Evolutionary conservation across 192 early-diverging fungal species (phyloP).

Genomic region (Funneliformis geosporum): DNA sequence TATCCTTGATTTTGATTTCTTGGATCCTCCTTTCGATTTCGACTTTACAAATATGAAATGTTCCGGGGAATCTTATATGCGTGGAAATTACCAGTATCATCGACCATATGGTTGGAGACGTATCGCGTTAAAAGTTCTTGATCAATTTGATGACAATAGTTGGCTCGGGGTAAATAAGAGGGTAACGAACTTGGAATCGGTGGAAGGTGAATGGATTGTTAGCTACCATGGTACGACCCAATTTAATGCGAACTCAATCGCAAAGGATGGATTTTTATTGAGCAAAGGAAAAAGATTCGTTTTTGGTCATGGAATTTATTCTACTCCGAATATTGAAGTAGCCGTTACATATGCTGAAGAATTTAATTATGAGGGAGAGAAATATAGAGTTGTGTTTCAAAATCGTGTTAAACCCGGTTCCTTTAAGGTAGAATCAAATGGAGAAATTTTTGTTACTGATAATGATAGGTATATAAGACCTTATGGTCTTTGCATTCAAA

Average conservation of each 20-base stretch:
- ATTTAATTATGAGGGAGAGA: background rate
- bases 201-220: background rate
- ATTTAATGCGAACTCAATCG: background rate
- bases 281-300: background rate
- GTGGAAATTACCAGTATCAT: background rate
- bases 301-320: slow-evolving; percentile 1
- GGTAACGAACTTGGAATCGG: too few species aligned
- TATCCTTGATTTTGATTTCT: too few species aligned
- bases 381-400: background rate
- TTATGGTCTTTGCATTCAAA: too few species aligned
- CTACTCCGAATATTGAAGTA: background rate
- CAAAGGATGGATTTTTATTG: background rate
- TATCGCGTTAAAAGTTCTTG: background rate
- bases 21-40: too few species aligned
- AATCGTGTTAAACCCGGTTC: background rate
- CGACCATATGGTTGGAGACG: slow-evolving; percentile 7
- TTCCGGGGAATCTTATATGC: background rate
- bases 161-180: background rate
- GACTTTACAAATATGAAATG: background rate
- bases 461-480: too few species aligned
- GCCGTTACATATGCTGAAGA: background rate
- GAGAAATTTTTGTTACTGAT: too few species aligned
- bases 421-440: too few species aligned
- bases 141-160: background rate
- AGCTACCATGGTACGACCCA: background rate